A percentile compares a stretch with the other conserved stretches of the same genome.
phyloP scores from a whole-genome alignment of 805 yeast species.

The Wickerhamomyces canadensis region DNA sequence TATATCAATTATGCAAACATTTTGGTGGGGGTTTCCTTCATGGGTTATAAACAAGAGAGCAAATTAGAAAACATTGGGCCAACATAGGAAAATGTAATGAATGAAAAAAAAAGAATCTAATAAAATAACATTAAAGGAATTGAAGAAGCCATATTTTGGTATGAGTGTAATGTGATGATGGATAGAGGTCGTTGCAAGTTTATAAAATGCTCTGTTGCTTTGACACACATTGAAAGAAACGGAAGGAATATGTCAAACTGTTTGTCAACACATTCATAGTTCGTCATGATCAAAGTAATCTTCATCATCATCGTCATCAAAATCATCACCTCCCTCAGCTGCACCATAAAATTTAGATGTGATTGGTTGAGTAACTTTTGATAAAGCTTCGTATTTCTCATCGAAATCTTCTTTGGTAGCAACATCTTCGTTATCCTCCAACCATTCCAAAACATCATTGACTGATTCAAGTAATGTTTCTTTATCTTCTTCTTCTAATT shows the following conservation, averaged over 20 bases:
- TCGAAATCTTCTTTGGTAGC: constrained; percentile 92
- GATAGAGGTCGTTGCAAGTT: too few species aligned
- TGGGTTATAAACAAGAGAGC: too few species aligned
- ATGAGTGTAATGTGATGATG: too few species aligned
- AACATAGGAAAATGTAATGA: too few species aligned
- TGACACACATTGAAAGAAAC: not conserved
- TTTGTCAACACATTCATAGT: constrained; percentile 30
- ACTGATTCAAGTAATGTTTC: constrained; percentile 84
- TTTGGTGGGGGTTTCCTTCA: too few species aligned
- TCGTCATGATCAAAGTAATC: constrained; percentile 68
- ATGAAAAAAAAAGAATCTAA: too few species aligned
- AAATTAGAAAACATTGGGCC: too few species aligned
- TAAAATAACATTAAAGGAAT: too few species aligned
- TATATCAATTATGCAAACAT: too few species aligned
- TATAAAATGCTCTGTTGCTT: too few species aligned
- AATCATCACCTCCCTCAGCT: constrained; percentile 40
- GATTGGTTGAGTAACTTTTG: constrained; percentile 84
- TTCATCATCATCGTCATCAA: constrained; percentile 49
- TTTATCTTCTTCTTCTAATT: constrained; percentile 85
- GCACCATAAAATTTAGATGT: constrained; percentile 78
- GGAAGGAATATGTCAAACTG: not conserved
- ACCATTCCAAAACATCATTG: constrained; percentile 80
- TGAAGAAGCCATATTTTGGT: too few species aligned
- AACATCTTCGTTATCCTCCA: constrained; percentile 79
- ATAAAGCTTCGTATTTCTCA: constrained; percentile 81